Evolutionary conservation across 257 asterid species (phyloP), one percentile per base, ranked within the genome.

Genomic region (Echium plantagineum): DNA sequence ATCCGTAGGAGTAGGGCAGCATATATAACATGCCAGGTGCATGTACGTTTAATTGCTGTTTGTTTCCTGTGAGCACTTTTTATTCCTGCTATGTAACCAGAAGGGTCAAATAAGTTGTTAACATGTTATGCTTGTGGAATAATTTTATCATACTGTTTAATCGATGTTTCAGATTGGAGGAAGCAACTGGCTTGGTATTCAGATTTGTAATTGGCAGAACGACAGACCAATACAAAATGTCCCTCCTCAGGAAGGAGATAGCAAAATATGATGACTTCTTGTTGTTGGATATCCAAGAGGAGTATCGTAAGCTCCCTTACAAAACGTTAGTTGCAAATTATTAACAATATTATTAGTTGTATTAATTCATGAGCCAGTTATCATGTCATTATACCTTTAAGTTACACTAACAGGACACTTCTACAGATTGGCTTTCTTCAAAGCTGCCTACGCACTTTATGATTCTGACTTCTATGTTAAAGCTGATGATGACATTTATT

Each of bases 261-360:
- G 78, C 83, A 17, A 68, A 75, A 73, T 93, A 82, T 75, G 99
- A 93, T 60, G 99, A 89, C 76, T 93, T 93, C 78, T n/a, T 93
- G 77, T 83, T 83, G 51, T 72, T 93, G 66, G 99, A 93, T 74
- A 86, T 89, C 42, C 86, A 89, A 78, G 99, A 93, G 85, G 89
- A 93, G 97, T 93, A 89, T 71, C 89, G 91, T 78, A 93, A 93
- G 84, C 99, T 93, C 67, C 97, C 97, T 15, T 86, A 89, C 80
- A 93, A 93, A 86, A 93, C 99, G 97, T 93, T 69, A 81, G 98
- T 89, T 75, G 82, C 70, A 57, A 58, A 61, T 69, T 42, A 48
- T 58, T 30, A 21, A 53, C 57, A 53, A n/a, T 1, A 53, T n/a
- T 20, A 28, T 53, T n/a, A 53, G 57, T 53, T 6, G 15, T 19